These are phyloP conservation scores for Scutellaria barbata DNA, from an alignment of 257 asterid genomes.

Conservation along the genomic window DNA sequence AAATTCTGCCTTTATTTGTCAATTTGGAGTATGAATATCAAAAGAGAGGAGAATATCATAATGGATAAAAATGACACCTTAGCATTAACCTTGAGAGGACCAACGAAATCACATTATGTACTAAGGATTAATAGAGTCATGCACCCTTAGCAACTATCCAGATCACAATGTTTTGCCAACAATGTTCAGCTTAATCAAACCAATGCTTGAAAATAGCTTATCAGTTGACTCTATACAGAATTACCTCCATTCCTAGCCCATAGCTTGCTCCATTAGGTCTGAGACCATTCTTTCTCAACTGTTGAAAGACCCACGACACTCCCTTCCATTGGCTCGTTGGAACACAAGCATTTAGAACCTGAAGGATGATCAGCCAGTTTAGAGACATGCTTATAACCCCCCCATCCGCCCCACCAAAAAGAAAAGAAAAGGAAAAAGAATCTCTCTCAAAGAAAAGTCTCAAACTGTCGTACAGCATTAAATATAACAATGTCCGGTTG, in stretches of 20 bases:
- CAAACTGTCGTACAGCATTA: conserved; percentile 75
- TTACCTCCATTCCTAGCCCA: conserved; percentile 99
- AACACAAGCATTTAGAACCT: conserved; percentile 96
- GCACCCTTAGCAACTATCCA: conserved; percentile 20
- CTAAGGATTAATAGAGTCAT: not conserved
- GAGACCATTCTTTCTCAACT: conserved; percentile 77
- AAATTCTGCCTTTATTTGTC: conserved; percentile 20
- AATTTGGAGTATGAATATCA: conserved; percentile 11
- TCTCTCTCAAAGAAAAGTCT: conserved; percentile 7
- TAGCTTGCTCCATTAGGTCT: conserved; percentile 91
- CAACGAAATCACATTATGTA: not conserved
- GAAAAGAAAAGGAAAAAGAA: conserved; percentile 16
- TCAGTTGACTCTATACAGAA: conserved; percentile 12
- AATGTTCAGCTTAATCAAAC: conserved; percentile 2
- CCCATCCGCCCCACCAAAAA: too few relatives aligned
- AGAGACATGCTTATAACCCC: conserved; percentile 24
- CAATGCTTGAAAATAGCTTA: conserved; percentile 19
- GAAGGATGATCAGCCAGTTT: conserved; percentile 28
- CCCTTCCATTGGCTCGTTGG: conserved; percentile 90
- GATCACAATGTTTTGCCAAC: conserved; percentile 13
- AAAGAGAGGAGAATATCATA: conserved; percentile 14
- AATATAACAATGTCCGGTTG: conserved; percentile 84
- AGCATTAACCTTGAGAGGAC: not conserved
- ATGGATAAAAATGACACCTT: not conserved
- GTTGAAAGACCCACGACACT: conserved; percentile 92